A percentile compares a stretch with the other conserved stretches of the same genome.
phyloP scores from a whole-genome alignment of 2,329 filamentous ascomycete species.

The Fusarium azukiicola region DNA sequence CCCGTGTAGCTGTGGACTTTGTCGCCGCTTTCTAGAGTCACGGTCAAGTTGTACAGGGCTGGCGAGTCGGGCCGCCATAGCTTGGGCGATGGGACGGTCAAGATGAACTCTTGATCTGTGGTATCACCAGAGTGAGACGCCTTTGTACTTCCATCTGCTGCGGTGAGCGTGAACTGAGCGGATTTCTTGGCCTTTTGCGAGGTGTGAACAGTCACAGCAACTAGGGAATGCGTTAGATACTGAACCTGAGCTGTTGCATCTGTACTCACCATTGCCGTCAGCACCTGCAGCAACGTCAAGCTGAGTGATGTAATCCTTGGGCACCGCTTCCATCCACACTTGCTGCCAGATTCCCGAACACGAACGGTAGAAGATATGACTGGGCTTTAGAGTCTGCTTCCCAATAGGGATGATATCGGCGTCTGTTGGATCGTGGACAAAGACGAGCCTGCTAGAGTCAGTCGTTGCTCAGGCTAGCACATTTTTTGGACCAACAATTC shows the following conservation, averaged over 20 bases:
- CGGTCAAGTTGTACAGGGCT: slow-evolving; percentile 81
- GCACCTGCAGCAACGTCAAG: slow-evolving; percentile 79
- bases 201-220: slow-evolving; percentile 25
- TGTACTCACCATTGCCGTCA: slow-evolving; percentile 28
- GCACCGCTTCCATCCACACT: slow-evolving; percentile 85
- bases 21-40: slow-evolving; percentile 72
- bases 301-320: slow-evolving; percentile 76
- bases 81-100: slow-evolving; percentile 75
- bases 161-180: not conserved
- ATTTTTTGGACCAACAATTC: slow-evolving; percentile 21
- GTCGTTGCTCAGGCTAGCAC: not conserved
- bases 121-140: slow-evolving; percentile 44
- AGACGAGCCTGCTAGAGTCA: slow-evolving; percentile 60
- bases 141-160: slow-evolving; percentile 15
- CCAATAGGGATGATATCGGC: slow-evolving; percentile 81
- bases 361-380: slow-evolving; percentile 86
- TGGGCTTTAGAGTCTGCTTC: slow-evolving; percentile 79
- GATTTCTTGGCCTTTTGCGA: not conserved
- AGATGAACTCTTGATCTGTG: slow-evolving; percentile 74
- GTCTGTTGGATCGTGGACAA: slow-evolving; percentile 85
- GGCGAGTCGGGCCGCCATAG: slow-evolving; percentile 84
- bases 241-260: too few species aligned
- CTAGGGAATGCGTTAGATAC: not conserved
- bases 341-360: slow-evolving; percentile 89
- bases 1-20: slow-evolving; percentile 83